Base-by-base conservation (phyloP, 805 yeast species). In the Teunomyces lycoperdinae region DNA sequence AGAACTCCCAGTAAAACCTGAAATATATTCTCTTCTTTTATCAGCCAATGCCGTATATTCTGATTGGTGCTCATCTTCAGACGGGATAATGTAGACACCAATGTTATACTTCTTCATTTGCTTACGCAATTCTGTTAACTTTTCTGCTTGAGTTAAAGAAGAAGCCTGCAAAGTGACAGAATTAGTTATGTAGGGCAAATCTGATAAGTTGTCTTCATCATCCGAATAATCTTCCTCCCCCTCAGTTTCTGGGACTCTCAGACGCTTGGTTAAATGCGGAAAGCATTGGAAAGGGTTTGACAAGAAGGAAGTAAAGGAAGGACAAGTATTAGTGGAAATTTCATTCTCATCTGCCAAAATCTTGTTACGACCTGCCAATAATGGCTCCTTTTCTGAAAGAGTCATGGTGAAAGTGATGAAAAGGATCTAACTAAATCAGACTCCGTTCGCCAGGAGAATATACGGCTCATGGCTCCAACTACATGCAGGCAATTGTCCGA, bases 61-160 rank as follows among this genome's bases (percentile, higher is more conserved):
- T 26, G 91, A 83, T 64, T 87, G 92, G 65, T 92, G 99, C 57
- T 88, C 96, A 62, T 92, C 99, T 63, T 89, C 97, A 35, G 95
- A 84, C 16, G 92, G 89, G 8, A 88, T 80, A 26, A 80, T 74
- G 64, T 94, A 92, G 30, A 89, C 84, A 9, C 85, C 88, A 33
- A 92, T 62, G 31, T 79, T 81, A 48, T 80, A 64, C 40, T 74
- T 67, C 39, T 75, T 77, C 91, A 94, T 88, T 51, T 77, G 72
- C 35, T 67, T 56, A 58, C 97, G 77, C 49, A 91, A 69, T 16
- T 71, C 73, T 35, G 69, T 74, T 43, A 91, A 71, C 57, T 91
- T 81, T 43, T 75, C 66, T 10, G 33, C 48, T 9, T 30, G 44
- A n/a, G 51, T 40, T 7, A 43, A 31, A 8, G 34, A 1, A 2